These are phyloP conservation scores for Cornus suecica DNA, from an alignment of 148 eudicot species.

Conservation along the genomic window DNA sequence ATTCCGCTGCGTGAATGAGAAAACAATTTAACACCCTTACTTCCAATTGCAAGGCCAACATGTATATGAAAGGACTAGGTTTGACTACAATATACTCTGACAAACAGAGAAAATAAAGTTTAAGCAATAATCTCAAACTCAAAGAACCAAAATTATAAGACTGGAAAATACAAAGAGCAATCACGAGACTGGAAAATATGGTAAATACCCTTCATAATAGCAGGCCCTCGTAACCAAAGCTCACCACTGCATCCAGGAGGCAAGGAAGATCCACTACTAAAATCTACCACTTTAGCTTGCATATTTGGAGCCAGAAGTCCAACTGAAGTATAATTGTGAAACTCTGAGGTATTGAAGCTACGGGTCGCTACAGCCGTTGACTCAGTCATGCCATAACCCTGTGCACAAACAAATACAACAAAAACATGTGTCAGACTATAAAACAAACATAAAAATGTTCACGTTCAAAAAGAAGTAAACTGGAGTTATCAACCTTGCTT, in stretches of 20 bases:
- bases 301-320: slow-evolving; percentile 84
- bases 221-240: slow-evolving; percentile 76
- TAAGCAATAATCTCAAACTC: not conserved
- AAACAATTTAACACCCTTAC: not conserved
- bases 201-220: slow-evolving; percentile 68
- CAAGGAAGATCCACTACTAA: slow-evolving; percentile 49
- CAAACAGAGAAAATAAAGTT: not conserved
- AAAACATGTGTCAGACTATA: not conserved
- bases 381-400: slow-evolving; percentile 99
- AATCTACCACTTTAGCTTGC: slow-evolving; percentile 83
- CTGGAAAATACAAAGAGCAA: not conserved
- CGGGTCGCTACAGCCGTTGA: slow-evolving; percentile 86
- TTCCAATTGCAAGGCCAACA: not conserved
- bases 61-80: not conserved
- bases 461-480: not conserved
- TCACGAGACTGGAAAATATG: not conserved
- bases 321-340: slow-evolving; percentile 52
- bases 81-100: not conserved
- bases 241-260: slow-evolving; percentile 79
- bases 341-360: slow-evolving; percentile 49
- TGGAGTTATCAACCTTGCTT: not conserved
- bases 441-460: not conserved
- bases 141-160: not conserved
- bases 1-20: not conserved
- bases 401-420: not conserved